Evolutionary conservation across 331 rosid species (phyloP), one percentile per base, ranked within the genome.

Genomic region (Acacia concinna): DNA sequence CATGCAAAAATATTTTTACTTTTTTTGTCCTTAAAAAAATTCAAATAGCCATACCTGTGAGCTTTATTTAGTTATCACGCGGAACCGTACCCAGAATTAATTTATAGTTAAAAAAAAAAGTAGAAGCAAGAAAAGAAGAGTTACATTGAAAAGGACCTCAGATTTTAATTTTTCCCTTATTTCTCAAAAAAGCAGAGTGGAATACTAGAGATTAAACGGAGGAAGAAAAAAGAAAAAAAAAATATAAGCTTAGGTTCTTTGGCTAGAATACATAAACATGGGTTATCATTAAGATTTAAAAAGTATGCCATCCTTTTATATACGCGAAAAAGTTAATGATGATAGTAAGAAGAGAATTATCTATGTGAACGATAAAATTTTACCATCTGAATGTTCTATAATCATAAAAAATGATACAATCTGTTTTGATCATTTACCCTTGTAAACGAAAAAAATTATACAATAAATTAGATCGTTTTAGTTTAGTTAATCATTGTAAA

Each of bases 301-400:
- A 43, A 57, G 54, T 57, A 14, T 35, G 54, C 37, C 41, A 38
- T 71, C 71, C 81, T 71, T 88, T 74, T 79, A 2, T 52, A 15
- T 13, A 3, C 15, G 63, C 3, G 64, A 66, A 62, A 81, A 68
- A 76, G 68, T 76, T 70, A 47, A 67, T 15, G 28, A 68, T 43
- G 72, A 54, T 49, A 81, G 78, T 41, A 81, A 80, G 68, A 21
- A n/a, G 47, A 84, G 78, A 71, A 74, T 49, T 82, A 75, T 72
- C 79, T 83, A 79, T 81, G 86, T 82, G 90, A 85, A 83, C 20
- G 62, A 5, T 56, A 56, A 54, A 21, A n/a, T 7, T 54, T 54
- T 21, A 54, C 32, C 64, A 1, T 25, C 17, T 57, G 64, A 57
- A 25, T 23, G 64, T 57, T 57, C 64, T 57, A 11, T 57, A 25